A percentile compares a stretch with the other conserved stretches of the same genome.
phyloP scores from a whole-genome alignment of 176 grass and related monocot genomes.

The Ensete glaucum region DNA sequence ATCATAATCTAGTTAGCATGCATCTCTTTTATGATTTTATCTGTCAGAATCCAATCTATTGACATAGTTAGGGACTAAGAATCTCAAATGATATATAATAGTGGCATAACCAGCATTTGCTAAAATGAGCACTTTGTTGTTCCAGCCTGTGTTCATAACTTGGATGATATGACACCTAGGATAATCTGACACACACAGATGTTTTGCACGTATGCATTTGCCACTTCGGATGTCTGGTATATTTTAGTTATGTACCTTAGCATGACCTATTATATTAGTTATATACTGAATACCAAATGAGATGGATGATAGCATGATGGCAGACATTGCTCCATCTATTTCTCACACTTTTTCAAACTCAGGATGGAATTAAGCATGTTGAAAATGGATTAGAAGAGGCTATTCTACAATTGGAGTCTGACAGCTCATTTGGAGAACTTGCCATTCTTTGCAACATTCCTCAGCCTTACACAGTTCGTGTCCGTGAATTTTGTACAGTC shows the following conservation, averaged over 20 bases:
- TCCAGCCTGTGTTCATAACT: not conserved
- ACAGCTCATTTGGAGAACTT: slow-evolving; percentile 21
- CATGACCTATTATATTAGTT: not conserved
- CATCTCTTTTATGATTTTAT: not conserved
- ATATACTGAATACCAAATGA: not conserved
- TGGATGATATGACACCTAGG: not conserved
- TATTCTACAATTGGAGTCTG: slow-evolving; percentile 5
- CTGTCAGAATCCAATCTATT: not conserved
- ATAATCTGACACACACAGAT: not conserved
- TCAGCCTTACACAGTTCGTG: slow-evolving; percentile 40
- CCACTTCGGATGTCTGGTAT: not conserved
- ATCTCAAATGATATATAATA: not conserved
- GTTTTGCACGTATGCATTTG: not conserved
- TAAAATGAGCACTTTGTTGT: not conserved
- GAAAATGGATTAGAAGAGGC: slow-evolving; percentile 9
- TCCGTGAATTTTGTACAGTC: not conserved
- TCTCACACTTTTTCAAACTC: not conserved
- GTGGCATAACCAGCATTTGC: not conserved
- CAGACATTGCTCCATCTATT: not conserved
- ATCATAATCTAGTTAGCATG: not conserved
- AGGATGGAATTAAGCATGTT: slow-evolving; percentile 6
- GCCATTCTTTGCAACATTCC: slow-evolving; percentile 25
- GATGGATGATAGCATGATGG: not conserved
- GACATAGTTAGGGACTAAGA: not conserved
- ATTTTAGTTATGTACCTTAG: not conserved